These are phyloP conservation scores for Kazachstania psychrophila DNA, from an alignment of 805 yeast species.

Conservation along the genomic window DNA sequence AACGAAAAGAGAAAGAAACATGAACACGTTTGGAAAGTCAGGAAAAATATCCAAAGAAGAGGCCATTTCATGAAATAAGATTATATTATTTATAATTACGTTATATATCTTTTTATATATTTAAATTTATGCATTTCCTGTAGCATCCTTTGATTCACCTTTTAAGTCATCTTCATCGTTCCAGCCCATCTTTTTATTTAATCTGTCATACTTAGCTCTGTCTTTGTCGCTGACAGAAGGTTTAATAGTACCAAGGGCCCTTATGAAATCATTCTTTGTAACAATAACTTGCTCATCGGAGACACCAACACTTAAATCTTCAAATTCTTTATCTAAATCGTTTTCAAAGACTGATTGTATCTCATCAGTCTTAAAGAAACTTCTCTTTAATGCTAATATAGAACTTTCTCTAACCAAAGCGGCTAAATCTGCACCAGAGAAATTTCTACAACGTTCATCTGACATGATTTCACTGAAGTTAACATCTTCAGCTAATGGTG, in stretches of 20 bases:
- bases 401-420: conserved; percentile 93
- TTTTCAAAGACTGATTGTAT: conserved; percentile 39
- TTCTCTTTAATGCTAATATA: conserved; percentile 71
- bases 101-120: not conserved
- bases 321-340: conserved; percentile 33
- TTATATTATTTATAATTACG: no score
- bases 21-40: conserved; percentile 49
- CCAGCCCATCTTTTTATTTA: conserved; percentile 73
- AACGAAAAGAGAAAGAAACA: conserved; percentile 32
- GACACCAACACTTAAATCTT: conserved; percentile 31
- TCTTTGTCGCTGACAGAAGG: conserved; percentile 90
- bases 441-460: conserved; percentile 76
- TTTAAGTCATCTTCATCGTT: conserved; percentile 34
- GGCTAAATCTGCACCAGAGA: conserved; percentile 93
- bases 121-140: not conserved
- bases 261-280: conserved; percentile 53
- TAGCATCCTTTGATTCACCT: conserved; percentile 4
- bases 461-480: conserved; percentile 53
- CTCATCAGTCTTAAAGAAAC: conserved; percentile 47
- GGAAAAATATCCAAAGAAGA: conserved; percentile 46
- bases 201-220: conserved; percentile 61
- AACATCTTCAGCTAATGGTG: conserved; percentile 63
- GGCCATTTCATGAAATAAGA: conserved; percentile 27
- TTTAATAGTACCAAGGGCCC: conserved; percentile 64
- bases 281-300: conserved; percentile 40